These are phyloP conservation scores for Steccherinum ochraceum DNA, from an alignment of 768 basidiomycete genomes.

Conservation along the genomic window DNA sequence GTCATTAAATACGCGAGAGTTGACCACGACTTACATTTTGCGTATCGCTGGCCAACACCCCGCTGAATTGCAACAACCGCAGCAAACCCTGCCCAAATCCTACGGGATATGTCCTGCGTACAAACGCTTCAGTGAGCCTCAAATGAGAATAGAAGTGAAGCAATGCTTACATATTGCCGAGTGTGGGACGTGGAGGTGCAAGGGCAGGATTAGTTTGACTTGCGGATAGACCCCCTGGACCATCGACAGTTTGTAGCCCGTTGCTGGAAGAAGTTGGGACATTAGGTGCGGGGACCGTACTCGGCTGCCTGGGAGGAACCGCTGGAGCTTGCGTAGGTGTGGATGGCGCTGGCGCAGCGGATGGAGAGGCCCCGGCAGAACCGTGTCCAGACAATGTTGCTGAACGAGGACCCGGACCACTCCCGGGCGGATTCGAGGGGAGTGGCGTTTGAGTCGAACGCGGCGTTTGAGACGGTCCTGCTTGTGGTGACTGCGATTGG, in stretches of 20 bases:
- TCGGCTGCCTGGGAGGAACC: neutral
- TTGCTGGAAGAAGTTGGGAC: no score
- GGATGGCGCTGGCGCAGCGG: no score
- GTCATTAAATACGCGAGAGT: neutral
- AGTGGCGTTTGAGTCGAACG: constrained; percentile 31
- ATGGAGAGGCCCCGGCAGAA: neutral
- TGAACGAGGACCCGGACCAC: neutral
- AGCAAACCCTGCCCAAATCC: constrained; percentile 55
- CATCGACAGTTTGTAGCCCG: no score
- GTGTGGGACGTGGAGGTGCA: neutral
- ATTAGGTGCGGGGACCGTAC: neutral
- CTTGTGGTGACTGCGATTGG: constrained; percentile 37
- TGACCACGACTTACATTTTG: constrained; percentile 31
- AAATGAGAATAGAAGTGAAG: neutral
- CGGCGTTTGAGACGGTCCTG: constrained; percentile 44
- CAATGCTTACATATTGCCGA: neutral
- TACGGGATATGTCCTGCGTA: constrained; percentile 21
- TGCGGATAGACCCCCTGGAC: no score
- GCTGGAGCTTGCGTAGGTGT: neutral
- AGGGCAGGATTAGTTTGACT: neutral
- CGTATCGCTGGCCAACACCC: constrained; percentile 49
- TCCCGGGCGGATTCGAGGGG: constrained; percentile 17
- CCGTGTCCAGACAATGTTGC: neutral
- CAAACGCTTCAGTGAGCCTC: neutral
- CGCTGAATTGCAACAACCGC: constrained; percentile 67